These are phyloP conservation scores for Linnemannia exigua DNA, from an alignment of 192 early-diverging fungal genomes.

Conservation along the genomic window DNA sequence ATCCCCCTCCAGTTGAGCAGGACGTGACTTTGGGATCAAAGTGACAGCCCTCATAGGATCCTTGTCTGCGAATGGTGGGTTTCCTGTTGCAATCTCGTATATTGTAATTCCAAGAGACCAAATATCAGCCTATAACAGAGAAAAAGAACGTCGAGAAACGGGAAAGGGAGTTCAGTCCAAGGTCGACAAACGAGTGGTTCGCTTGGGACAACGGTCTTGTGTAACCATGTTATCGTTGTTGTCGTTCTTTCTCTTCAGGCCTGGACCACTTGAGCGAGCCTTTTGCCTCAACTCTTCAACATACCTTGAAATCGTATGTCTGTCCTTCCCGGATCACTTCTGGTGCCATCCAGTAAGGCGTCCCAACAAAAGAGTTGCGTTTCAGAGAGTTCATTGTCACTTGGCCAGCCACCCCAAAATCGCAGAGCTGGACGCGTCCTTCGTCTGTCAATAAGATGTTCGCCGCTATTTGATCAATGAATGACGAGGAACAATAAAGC, in stretches of 20 bases:
- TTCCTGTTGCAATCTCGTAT: slow-evolving; percentile 96
- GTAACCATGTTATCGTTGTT: slow-evolving; percentile 32
- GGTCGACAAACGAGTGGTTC: background rate
- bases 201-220: background rate
- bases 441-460: slow-evolving; percentile 93
- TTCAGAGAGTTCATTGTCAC: slow-evolving; percentile 77
- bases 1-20: slow-evolving; percentile 83
- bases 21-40: slow-evolving; percentile 86
- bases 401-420: slow-evolving; percentile 96
- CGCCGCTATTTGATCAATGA: slow-evolving; percentile 71
- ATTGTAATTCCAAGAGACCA: slow-evolving; percentile 99
- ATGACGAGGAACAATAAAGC: background rate
- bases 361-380: slow-evolving; percentile 96
- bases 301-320: slow-evolving; percentile 92
- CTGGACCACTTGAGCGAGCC: background rate
- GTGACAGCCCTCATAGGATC: slow-evolving; percentile 93
- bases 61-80: slow-evolving; percentile 92
- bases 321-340: slow-evolving; percentile 87
- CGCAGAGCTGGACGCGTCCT: slow-evolving; percentile 93
- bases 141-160: background rate
- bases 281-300: background rate
- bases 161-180: background rate
- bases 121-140: slow-evolving; percentile 85
- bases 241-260: background rate
- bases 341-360: slow-evolving; percentile 93